phyloP scores from a whole-genome alignment of 768 basidiomycete genomes.

The Boletus subcaerulescens region DNA sequence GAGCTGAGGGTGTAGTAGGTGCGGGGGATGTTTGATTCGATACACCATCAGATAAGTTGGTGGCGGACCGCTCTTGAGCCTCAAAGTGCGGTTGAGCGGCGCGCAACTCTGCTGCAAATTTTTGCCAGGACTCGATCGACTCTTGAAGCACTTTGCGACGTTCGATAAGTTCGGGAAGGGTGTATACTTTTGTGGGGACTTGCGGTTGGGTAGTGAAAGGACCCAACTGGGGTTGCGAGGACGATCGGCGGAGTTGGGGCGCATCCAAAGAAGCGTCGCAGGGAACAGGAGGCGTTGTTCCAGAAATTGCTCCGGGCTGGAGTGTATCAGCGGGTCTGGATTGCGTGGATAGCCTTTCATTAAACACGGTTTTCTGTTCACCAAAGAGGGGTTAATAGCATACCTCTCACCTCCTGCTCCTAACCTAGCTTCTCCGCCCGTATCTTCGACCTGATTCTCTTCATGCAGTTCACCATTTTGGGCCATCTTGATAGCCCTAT shows the following conservation, averaged over 20 bases:
- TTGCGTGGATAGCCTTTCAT: slow-evolving; percentile 12
- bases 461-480: slow-evolving; percentile 14
- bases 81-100: slow-evolving; percentile 14
- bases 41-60: neutral
- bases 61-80: neutral
- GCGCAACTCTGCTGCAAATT: slow-evolving; percentile 17
- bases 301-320: slow-evolving; percentile 2
- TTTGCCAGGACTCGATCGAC: slow-evolving; percentile 25
- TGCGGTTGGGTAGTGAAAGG: slow-evolving; percentile 14
- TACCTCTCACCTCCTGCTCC: slow-evolving; percentile 14
- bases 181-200: slow-evolving; percentile 19
- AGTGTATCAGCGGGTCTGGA: slow-evolving; percentile 1
- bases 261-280: slow-evolving; percentile 7
- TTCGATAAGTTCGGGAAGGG: slow-evolving; percentile 26
- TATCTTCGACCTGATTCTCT: neutral
- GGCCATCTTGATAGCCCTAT: slow-evolving; percentile 30
- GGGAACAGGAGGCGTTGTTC: neutral
- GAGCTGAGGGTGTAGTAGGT: neutral
- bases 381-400: neutral
- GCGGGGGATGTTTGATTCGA: neutral
- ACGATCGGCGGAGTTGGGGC: slow-evolving; percentile 27
- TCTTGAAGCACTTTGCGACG: slow-evolving; percentile 24
- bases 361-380: slow-evolving; percentile 3
- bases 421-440: neutral
- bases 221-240: slow-evolving; percentile 27